Evolutionary conservation across 306 rosid genomes (phyloP).

Genomic region (Senna siamea): DNA sequence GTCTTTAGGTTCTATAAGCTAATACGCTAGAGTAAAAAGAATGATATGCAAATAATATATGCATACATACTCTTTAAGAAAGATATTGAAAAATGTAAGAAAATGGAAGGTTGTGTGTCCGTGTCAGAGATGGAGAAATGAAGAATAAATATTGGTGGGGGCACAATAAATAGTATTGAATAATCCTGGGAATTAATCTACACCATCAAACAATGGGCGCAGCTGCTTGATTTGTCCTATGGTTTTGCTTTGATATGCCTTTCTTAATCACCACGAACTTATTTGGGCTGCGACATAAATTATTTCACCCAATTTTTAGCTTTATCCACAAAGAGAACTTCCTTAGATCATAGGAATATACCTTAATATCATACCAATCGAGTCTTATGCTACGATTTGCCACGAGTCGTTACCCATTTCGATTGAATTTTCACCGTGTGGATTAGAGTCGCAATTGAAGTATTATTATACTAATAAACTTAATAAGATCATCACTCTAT

Average conservation of each 20-base stretch:
- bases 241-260: background rate
- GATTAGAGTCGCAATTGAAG: too few relatives aligned
- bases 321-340: background rate
- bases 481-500: too few relatives aligned
- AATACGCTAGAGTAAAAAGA: too few relatives aligned
- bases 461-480: too few relatives aligned
- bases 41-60: background rate
- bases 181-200: background rate
- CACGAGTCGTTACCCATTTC: too few relatives aligned
- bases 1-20: too few relatives aligned
- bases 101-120: background rate
- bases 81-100: background rate
- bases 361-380: too few relatives aligned
- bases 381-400: too few relatives aligned
- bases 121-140: background rate
- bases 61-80: background rate
- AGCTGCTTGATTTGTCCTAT: constrained; percentile 9
- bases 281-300: background rate
- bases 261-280: background rate
- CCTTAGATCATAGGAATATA: background rate
- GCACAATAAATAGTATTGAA: background rate
- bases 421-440: too few relatives aligned
- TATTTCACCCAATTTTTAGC: background rate
- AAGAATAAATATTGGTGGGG: background rate
- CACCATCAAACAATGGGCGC: constrained; percentile 33